Conservation (phyloP, 345 rosid species). For the Eucalyptus polybractea region DNA sequence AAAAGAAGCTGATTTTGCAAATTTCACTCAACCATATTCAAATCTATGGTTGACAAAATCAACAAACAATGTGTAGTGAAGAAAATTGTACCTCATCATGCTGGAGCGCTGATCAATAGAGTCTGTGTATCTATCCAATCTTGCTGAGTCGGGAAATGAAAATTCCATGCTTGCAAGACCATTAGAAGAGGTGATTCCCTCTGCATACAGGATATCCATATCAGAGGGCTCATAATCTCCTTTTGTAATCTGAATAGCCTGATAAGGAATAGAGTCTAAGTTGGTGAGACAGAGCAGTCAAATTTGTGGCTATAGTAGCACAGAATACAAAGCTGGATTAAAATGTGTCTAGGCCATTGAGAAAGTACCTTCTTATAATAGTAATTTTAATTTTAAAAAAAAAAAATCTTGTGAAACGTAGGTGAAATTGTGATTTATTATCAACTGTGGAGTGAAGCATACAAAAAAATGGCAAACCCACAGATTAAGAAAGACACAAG, state of each 20-base stretch:
- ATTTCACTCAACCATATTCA: not conserved
- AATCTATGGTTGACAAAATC: not conserved
- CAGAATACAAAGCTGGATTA: not conserved
- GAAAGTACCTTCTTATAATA: not conserved
- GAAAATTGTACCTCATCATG: constrained; percentile 32
- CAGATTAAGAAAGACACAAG: not conserved
- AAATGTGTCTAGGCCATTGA: not conserved
- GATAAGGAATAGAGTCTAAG: not conserved
- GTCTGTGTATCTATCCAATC: constrained; percentile 13
- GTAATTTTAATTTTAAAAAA: no score
- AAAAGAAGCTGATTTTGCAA: not conserved
- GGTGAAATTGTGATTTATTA: not conserved
- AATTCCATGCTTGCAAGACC: constrained; percentile 73
- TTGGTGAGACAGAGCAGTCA: not conserved
- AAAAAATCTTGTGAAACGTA: not conserved
- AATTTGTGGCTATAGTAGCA: not conserved
- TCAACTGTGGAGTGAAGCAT: not conserved
- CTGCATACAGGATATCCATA: constrained; percentile 75
- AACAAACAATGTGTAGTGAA: not conserved
- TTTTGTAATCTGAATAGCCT: constrained; percentile 77
- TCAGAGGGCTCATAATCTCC: constrained; percentile 67
- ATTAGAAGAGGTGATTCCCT: constrained; percentile 59
- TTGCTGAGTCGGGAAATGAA: constrained; percentile 27
- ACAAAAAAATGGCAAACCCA: not conserved
- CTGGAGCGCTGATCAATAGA: constrained; percentile 26